Evolutionary conservation across 2,329 filamentous ascomycete species (phyloP).

Genomic region (Talaromyces pinophilus): DNA sequence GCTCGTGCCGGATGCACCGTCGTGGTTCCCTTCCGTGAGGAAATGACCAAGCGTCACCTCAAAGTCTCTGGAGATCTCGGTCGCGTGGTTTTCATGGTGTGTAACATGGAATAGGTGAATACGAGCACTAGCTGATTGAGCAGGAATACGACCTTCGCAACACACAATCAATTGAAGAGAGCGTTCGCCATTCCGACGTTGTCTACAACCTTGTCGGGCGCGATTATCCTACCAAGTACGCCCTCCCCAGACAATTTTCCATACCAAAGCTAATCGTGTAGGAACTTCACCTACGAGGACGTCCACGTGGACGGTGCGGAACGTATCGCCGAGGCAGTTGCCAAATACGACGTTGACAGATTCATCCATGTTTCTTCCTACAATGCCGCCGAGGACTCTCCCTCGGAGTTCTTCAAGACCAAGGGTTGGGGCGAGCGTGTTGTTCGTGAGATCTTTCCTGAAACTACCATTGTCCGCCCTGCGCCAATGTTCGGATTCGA

Average conservation of each 20-base stretch:
- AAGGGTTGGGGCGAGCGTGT: conserved; percentile 85
- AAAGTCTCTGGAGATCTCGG: conserved; percentile 96
- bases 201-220: conserved; percentile 96
- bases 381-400: conserved; percentile 77
- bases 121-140: conserved; percentile 1
- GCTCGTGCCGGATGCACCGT: conserved; percentile 93
- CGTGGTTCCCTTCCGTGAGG: conserved; percentile 89
- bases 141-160: conserved; percentile 95
- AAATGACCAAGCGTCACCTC: conserved; percentile 96
- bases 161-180: conserved; percentile 93
- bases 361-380: conserved; percentile 97
- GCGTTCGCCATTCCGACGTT: conserved; percentile 92
- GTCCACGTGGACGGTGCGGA: conserved; percentile 91
- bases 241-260: conserved; percentile 18
- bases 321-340: conserved; percentile 88
- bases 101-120: neutral
- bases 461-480: conserved; percentile 94
- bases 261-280: conserved; percentile 44
- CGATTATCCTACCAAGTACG: conserved; percentile 92
- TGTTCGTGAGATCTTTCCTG: conserved; percentile 85
- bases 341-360: conserved; percentile 96
- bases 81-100: conserved; percentile 75
- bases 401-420: conserved; percentile 86
- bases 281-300: conserved; percentile 91
- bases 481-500: conserved; percentile 94